A percentile compares a stretch with the other conserved stretches of the same genome.
Conservation (phyloP, 106 monocot genomes). For the Narthecium ossifragum region DNA sequence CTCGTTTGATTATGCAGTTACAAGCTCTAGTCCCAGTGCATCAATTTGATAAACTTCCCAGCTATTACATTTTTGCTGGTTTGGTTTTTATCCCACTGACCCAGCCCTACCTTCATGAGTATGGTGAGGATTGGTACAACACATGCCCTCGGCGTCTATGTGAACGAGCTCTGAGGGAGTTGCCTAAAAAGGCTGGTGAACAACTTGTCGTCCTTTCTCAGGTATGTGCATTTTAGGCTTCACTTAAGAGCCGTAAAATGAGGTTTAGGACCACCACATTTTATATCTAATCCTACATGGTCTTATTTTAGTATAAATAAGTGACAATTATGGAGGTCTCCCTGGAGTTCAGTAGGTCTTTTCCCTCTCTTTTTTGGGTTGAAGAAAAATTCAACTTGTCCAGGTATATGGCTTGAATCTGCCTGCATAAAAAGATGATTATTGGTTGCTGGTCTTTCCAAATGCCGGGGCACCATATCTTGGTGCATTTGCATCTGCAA, state of each 20-base stretch:
- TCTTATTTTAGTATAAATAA: no score
- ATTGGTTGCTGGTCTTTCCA: no score
- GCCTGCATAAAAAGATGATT: no score
- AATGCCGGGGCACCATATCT: no score
- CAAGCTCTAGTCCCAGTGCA: constrained; percentile 95
- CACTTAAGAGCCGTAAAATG: not conserved
- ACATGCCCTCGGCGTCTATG: constrained; percentile 92
- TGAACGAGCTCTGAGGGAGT: constrained; percentile 78
- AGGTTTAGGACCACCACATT: not conserved
- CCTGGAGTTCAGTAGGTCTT: no score
- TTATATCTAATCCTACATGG: no score
- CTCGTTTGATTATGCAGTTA: constrained; percentile 46
- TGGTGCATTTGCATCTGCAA: no score
- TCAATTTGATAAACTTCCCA: constrained; percentile 92
- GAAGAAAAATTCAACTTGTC: no score
- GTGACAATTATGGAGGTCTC: no score
- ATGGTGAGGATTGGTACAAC: constrained; percentile 99
- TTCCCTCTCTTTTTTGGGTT: no score
- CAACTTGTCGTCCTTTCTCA: constrained; percentile 97
- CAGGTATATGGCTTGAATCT: no score
- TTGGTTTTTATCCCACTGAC: constrained; percentile 92
- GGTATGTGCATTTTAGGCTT: constrained; percentile 47
- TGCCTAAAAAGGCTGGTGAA: constrained; percentile 81
- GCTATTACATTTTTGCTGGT: constrained; percentile 97
- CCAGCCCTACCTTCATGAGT: constrained; percentile 98